A percentile compares a stretch with the other conserved stretches of the same genome.
These are phyloP conservation scores for Solanum raphanifolium DNA, from an alignment of 257 asterid genomes.

Conservation along the genomic window DNA sequence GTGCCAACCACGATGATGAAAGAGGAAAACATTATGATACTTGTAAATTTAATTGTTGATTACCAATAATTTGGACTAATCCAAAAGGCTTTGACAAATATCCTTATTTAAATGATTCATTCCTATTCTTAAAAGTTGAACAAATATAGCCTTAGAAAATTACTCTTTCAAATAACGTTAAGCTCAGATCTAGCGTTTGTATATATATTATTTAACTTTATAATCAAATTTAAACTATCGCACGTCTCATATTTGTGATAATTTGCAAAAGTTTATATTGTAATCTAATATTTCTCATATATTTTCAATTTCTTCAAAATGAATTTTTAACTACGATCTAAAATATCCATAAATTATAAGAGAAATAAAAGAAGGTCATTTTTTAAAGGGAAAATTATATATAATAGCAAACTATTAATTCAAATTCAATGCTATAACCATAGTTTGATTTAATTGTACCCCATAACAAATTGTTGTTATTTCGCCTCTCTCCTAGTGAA, in stretches of 20 bases:
- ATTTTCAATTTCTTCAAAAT: background rate
- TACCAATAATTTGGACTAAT: background rate
- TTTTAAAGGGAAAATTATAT: background rate
- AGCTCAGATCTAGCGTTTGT: background rate
- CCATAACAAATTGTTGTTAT: too few relatives aligned
- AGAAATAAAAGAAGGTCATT: background rate
- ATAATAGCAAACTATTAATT: too few relatives aligned
- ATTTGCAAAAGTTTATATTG: background rate
- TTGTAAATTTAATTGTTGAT: background rate
- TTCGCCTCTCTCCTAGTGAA: too few relatives aligned
- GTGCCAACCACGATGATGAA: background rate
- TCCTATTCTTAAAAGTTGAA: background rate
- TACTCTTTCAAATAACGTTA: background rate
- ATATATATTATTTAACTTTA: background rate
- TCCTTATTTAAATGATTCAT: background rate
- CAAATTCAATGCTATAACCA: too few relatives aligned
- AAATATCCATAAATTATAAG: background rate
- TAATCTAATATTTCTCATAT: background rate
- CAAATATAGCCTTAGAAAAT: background rate
- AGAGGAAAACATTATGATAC: background rate
- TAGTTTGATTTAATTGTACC: too few relatives aligned
- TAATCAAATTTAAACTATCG: background rate
- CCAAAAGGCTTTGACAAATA: background rate
- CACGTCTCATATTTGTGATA: background rate
- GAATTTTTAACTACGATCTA: background rate